phyloP scores from a whole-genome alignment of 2,329 filamentous ascomycete species.

The Diaporthe ampelina region DNA sequence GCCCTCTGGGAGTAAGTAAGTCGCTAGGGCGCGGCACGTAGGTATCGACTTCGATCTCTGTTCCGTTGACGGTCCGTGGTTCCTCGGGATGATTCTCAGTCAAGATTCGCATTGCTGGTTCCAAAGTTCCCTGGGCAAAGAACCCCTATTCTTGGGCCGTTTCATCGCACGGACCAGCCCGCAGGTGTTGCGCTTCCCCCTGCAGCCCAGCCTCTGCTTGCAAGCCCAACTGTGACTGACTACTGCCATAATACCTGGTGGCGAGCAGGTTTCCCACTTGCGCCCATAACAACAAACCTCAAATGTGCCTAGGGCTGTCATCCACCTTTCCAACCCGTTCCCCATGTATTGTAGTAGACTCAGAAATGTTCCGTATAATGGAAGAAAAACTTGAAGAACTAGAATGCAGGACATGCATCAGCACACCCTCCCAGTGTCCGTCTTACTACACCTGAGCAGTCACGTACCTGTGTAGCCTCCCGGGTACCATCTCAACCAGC shows the following conservation, averaged over 20 bases:
- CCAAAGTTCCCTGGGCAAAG: slow-evolving; percentile 25
- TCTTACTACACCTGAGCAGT: no score
- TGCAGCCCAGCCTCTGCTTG: slow-evolving; percentile 17
- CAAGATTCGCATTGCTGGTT: slow-evolving; percentile 8
- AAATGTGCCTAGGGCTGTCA: no score
- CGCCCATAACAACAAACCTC: not conserved
- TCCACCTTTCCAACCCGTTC: no score
- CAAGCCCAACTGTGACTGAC: not conserved
- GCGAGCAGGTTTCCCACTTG: not conserved
- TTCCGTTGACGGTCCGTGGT: slow-evolving; percentile 22
- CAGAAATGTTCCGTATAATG: no score
- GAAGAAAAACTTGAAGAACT: not conserved
- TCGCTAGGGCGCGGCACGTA: slow-evolving; percentile 7
- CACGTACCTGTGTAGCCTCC: no score
- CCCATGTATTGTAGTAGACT: not conserved
- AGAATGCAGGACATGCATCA: not conserved
- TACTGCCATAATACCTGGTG: not conserved
- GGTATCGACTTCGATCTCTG: slow-evolving; percentile 4
- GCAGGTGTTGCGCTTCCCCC: no score
- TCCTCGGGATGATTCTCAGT: slow-evolving; percentile 22
- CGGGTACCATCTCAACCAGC: not conserved
- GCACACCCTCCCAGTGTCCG: not conserved
- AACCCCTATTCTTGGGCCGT: slow-evolving; percentile 35
- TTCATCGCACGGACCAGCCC: no score
- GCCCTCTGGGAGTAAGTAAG: slow-evolving; percentile 1